Conservation (phyloP, 208 protist genomes). For the Crithidia brevicula region DNA sequence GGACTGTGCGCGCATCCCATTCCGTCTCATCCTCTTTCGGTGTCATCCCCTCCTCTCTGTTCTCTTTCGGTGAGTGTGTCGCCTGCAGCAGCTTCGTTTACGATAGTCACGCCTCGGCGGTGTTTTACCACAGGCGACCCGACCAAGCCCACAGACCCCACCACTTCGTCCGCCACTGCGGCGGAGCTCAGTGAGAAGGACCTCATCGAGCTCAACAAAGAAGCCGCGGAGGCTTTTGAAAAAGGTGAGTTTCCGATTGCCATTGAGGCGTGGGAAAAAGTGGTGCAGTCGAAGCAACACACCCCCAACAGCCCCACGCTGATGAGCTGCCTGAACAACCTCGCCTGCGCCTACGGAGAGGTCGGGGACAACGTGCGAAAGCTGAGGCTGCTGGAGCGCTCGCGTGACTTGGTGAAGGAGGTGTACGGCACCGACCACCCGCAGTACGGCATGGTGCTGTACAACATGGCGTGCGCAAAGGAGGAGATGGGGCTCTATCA, state of each 20-base stretch:
- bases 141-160: not conserved
- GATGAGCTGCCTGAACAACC: conserved; percentile 87
- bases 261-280: conserved; percentile 73
- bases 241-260: conserved; percentile 68
- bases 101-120: not conserved
- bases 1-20: no score
- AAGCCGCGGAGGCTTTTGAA: conserved; percentile 55
- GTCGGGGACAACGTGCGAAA: conserved; percentile 77
- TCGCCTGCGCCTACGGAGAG: conserved; percentile 89
- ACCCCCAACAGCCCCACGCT: conserved; percentile 58
- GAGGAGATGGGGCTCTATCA: conserved; percentile 77
- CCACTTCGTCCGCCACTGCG: not conserved
- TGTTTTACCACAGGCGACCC: conserved; percentile 9
- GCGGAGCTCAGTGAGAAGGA: conserved; percentile 31
- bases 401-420: conserved; percentile 53
- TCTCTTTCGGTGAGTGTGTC: not conserved
- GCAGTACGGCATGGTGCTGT: conserved; percentile 89
- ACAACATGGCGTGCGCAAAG: conserved; percentile 83
- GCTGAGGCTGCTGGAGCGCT: conserved; percentile 73
- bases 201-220: conserved; percentile 70
- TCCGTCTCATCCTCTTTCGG: no score
- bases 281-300: conserved; percentile 50
- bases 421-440: conserved; percentile 81
- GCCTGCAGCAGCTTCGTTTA: not conserved
- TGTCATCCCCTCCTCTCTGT: no score